These are phyloP conservation scores for Dipodascus geniculatus DNA, from an alignment of 805 yeast genomes.

Conservation along the genomic window DNA sequence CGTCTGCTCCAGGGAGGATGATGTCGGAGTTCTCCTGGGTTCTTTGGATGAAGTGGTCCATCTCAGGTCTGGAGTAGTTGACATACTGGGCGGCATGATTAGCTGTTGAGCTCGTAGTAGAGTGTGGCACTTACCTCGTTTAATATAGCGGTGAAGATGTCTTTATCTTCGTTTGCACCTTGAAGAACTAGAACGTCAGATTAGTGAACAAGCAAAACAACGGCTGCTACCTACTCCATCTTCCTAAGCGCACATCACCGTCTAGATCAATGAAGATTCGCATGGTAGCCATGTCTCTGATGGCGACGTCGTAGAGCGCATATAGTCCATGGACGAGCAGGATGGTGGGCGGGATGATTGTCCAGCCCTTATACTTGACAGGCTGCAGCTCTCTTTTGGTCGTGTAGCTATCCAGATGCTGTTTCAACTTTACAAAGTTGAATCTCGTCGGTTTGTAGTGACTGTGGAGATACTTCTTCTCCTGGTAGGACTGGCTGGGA, in stretches of 20 bases:
- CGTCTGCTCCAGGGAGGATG: constrained; percentile 61
- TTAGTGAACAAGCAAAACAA: constrained; percentile 5
- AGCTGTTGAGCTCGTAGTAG: no score
- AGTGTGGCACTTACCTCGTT: constrained; percentile 19
- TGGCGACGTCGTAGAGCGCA: constrained; percentile 52
- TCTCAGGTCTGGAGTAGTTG: constrained; percentile 48
- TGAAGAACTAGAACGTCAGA: constrained; percentile 14
- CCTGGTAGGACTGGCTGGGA: constrained; percentile 4
- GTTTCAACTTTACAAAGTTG: constrained; percentile 24
- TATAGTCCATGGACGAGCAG: constrained; percentile 65
- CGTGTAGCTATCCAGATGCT: constrained; percentile 10
- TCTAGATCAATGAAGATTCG: constrained; percentile 75
- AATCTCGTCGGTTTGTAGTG: constrained; percentile 16
- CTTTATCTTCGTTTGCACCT: constrained; percentile 19
- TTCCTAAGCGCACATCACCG: constrained; percentile 70
- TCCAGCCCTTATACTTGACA: constrained; percentile 13
- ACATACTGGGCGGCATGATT: no score
- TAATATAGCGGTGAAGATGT: constrained; percentile 23
- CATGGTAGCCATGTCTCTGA: constrained; percentile 46
- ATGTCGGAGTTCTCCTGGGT: constrained; percentile 68
- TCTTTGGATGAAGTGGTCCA: constrained; percentile 51
- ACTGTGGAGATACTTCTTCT: constrained; percentile 9
- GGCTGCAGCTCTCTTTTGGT: not conserved
- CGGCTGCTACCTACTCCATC: constrained; percentile 41
- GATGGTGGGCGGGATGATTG: constrained; percentile 12